phyloP scores from a whole-genome alignment of 768 basidiomycete genomes.

The Brasilioporus rufonigricans region DNA sequence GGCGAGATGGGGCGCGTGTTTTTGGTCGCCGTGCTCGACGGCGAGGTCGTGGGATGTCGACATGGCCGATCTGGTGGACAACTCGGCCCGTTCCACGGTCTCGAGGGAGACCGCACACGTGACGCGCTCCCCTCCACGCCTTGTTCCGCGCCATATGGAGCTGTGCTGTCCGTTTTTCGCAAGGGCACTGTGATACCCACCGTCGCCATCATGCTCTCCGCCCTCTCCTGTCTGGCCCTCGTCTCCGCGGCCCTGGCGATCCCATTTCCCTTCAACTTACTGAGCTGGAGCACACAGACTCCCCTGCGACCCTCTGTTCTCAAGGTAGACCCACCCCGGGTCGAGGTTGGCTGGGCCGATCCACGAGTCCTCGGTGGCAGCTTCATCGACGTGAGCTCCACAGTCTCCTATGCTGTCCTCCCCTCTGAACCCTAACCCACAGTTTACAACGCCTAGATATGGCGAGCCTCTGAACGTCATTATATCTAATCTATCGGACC shows the following conservation, averaged over 20 bases:
- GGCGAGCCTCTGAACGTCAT: conserved; percentile 88
- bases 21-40: conserved; percentile 3
- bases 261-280: conserved; percentile 9
- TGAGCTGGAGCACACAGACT: conserved; percentile 11
- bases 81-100: no score
- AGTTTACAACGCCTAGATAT: conserved; percentile 63
- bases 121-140: conserved; percentile 1
- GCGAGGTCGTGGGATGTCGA: conserved; percentile 5
- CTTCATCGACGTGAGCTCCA: conserved; percentile 64
- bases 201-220: conserved; percentile 14
- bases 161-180: background rate
- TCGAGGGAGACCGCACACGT: conserved; percentile 16
- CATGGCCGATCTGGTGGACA: conserved; percentile 14
- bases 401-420: background rate
- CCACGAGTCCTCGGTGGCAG: conserved; percentile 72
- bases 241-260: conserved; percentile 9
- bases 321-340: conserved; percentile 15
- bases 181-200: background rate
- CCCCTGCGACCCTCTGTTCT: conserved; percentile 1
- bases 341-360: conserved; percentile 52
- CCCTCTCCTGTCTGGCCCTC: conserved; percentile 13
- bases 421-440: background rate
- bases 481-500: conserved; percentile 76
- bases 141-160: background rate
- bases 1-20: conserved; percentile 9